Conservation (phyloP, 495 filamentous ascomycete species). For the Lineolata rhizophorae region DNA sequence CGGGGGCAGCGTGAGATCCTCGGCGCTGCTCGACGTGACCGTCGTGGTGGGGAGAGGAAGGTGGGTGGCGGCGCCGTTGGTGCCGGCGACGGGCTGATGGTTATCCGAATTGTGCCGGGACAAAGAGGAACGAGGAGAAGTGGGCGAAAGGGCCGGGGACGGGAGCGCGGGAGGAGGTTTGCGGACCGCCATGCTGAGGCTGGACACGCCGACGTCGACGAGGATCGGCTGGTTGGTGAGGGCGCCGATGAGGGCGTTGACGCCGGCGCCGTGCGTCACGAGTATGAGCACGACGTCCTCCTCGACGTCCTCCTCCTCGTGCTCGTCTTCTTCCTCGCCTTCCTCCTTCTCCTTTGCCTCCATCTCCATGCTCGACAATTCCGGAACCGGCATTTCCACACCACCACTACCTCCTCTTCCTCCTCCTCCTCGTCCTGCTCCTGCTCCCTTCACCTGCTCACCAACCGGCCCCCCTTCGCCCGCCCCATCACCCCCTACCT, state of each 20-base stretch:
- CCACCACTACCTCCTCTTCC: too few species aligned
- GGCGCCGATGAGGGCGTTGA: slow-evolving; percentile 85
- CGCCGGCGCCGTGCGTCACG: slow-evolving; percentile 92
- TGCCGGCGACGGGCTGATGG: too few species aligned
- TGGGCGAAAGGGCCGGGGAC: background rate
- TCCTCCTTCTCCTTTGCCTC: slow-evolving; percentile 8
- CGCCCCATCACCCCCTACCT: too few species aligned
- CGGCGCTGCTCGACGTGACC: too few species aligned
- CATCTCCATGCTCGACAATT: too few species aligned
- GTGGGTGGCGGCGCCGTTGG: slow-evolving; percentile 4
- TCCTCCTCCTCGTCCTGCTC: too few species aligned
- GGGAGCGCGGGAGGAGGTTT: slow-evolving; percentile 23
- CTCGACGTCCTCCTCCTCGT: slow-evolving; percentile 29
- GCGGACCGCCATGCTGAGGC: slow-evolving; percentile 70
- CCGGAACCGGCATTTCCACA: slow-evolving; percentile 1
- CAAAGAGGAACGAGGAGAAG: background rate
- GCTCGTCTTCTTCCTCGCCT: slow-evolving; percentile 9
- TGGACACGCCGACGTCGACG: slow-evolving; percentile 72
- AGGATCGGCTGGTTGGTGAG: slow-evolving; percentile 76
- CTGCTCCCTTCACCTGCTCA: too few species aligned
- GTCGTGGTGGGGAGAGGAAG: slow-evolving; percentile 1
- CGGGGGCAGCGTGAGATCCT: slow-evolving; percentile 11
- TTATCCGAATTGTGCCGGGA: too few species aligned
- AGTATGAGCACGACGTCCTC: slow-evolving; percentile 67
- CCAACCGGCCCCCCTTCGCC: too few species aligned